Percentiles rank a stretch among this genome's conserved stretches.
Evolutionary conservation across 2,329 filamentous ascomycete genomes (phyloP).

Genomic region (Fusarium sp.): DNA sequence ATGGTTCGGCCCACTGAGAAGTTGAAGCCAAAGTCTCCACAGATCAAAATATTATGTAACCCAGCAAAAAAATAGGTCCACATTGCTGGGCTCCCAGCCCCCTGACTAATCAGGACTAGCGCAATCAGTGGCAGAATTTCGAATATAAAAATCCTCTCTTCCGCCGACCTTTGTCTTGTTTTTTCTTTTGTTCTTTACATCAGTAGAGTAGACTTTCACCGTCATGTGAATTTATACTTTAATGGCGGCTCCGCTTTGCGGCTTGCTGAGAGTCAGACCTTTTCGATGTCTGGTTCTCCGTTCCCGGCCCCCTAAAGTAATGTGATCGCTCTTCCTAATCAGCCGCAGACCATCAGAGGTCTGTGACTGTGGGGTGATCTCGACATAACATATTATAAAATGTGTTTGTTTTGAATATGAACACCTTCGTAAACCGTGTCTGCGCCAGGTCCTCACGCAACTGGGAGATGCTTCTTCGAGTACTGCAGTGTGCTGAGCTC

Average conservation of each 20-base stretch:
- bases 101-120: conserved; percentile 1
- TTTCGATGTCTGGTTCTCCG: conserved; percentile 65
- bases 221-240: conserved; percentile 55
- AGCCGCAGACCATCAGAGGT: conserved; percentile 57
- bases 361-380: conserved; percentile 65
- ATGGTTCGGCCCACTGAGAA: not conserved
- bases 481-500: not conserved
- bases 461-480: not conserved
- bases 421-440: not conserved
- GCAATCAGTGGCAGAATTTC: conserved; percentile 3
- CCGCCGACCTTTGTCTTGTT: not conserved
- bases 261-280: conserved; percentile 65
- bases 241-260: conserved; percentile 65
- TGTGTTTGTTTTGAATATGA: not conserved
- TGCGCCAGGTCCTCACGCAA: not conserved
- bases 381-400: conserved; percentile 52
- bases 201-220: conserved; percentile 35
- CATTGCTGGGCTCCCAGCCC: not conserved
- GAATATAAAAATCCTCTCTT: conserved; percentile 20
- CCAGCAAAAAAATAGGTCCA: not conserved
- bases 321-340: conserved; percentile 60
- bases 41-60: conserved; percentile 17
- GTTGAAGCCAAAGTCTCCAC: not conserved
- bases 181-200: conserved; percentile 20
- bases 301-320: conserved; percentile 66